Base-by-base conservation (phyloP, 441 rosid species). In the Populus hybrid region DNA sequence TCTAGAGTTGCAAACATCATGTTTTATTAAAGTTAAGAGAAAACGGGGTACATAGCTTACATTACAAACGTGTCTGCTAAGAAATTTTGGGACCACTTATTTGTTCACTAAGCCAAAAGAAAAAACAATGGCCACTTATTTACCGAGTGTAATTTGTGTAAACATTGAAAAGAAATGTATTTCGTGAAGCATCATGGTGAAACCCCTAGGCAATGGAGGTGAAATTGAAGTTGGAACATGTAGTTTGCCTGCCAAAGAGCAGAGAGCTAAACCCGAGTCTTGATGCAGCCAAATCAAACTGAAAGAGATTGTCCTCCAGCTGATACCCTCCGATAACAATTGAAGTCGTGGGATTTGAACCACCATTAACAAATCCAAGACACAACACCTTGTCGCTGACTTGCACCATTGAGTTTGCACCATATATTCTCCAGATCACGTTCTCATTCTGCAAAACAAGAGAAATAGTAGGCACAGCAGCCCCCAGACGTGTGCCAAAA, bases 161-260 rank as follows among this genome's bases (percentile, higher is more conserved):
- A 18, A 53, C 61, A 53, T 18, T 53, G 8, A 53, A 6, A 53
- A 6, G 61, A 16, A 53, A 53, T 53, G 6, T 53, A 53, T 53
- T 53, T 53, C 61, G 61, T 18, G 61, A 53, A 16, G 61, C 6
- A 53, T 53, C 61, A 18, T 53, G 61, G 2, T 1, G 61, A 53
- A 53, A 4, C 8, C n/a, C n/a, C 75, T 71, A 89, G 32, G 90
- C 84, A 19, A 5, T 80, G 73, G 88, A 82, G 73, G 94, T 90
- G 88, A 90, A 90, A 85, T 90, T 92, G 85, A 94, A 94, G 83
- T 94, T 88, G 87, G 91, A 81, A 73, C 97, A 94, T 0, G 81
- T 86, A 7, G 94, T 91, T 14, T 4, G 83, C 32, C 91, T 76
- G 26, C 89, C 88, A 77, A 84, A 71, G 6, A 91, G 85, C 10